phyloP scores from a whole-genome alignment of 345 rosid species.

The Brassica rapa region DNA sequence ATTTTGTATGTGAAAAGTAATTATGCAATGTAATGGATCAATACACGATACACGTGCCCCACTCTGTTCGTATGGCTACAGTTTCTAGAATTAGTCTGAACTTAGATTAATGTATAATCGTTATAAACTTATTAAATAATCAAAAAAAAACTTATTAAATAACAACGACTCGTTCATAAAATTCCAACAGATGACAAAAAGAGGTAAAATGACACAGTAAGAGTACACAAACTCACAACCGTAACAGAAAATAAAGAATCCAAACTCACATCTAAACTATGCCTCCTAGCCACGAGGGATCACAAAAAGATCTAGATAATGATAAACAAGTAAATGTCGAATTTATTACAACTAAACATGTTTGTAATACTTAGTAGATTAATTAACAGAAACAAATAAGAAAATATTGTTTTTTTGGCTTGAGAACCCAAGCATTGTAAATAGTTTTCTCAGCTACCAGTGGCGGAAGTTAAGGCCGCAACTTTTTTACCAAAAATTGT shows the following conservation, averaged over 20 bases:
- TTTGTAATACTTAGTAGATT: not conserved
- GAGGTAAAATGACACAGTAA: not conserved
- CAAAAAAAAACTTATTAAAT: not conserved
- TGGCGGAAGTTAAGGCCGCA: no score
- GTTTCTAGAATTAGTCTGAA: not conserved
- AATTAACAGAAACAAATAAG: no score
- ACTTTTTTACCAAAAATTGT: no score
- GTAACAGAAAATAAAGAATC: not conserved
- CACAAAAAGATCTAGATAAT: not conserved
- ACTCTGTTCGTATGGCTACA: not conserved
- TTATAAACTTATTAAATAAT: not conserved
- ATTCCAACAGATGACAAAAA: no score
- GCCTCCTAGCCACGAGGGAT: not conserved
- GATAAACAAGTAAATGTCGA: not conserved
- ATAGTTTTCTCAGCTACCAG: no score
- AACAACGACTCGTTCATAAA: not conserved
- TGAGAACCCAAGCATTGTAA: no score
- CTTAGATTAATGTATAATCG: not conserved
- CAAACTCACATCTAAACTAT: not conserved
- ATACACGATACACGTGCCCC: not conserved
- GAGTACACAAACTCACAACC: not conserved
- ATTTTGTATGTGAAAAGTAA: no score
- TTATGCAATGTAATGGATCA: no score
- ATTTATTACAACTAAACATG: not conserved
- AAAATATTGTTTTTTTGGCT: no score